Evolutionary conservation across 2,329 filamentous ascomycete genomes (phyloP).

Genomic region (Leptographium flavum): DNA sequence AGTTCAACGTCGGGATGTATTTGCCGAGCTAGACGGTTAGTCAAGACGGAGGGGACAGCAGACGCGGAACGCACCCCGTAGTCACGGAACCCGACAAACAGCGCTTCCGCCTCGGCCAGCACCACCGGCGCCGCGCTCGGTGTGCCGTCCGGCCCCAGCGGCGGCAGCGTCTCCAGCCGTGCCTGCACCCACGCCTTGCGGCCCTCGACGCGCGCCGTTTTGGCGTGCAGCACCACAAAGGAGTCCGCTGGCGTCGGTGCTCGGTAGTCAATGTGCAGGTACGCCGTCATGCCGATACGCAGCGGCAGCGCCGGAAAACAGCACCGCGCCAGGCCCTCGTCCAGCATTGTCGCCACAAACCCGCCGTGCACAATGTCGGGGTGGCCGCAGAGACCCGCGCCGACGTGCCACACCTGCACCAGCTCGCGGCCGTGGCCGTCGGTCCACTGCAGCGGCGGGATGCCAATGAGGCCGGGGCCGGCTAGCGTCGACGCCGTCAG

Average conservation of each 20-base stretch:
- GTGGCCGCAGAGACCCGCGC: constrained; percentile 71
- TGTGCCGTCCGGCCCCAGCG: constrained; percentile 22
- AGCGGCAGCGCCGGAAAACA: constrained; percentile 82
- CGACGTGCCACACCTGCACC: constrained; percentile 64
- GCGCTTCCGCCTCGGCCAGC: constrained; percentile 66
- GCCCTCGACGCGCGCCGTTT: constrained; percentile 75
- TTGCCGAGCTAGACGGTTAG: neutral
- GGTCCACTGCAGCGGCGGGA: constrained; percentile 67
- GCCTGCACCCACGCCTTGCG: constrained; percentile 92
- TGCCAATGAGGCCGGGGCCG: constrained; percentile 60
- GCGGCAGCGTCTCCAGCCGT: constrained; percentile 62
- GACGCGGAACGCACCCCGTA: constrained; percentile 36
- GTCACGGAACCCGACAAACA: constrained; percentile 46
- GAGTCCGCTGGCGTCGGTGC: constrained; percentile 61
- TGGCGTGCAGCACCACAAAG: constrained; percentile 65
- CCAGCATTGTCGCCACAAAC: constrained; percentile 77
- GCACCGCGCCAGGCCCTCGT: constrained; percentile 77
- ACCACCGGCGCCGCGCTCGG: constrained; percentile 47
- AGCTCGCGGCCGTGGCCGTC: constrained; percentile 56
- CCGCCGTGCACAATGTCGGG: constrained; percentile 85
- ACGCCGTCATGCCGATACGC: constrained; percentile 75
- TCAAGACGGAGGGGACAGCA: neutral
- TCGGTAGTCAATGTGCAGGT: constrained; percentile 69
- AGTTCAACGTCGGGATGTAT: neutral
- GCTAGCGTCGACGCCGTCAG: constrained; percentile 70